Conservation (phyloP, 257 asterid species). For the Penstemon barbatus region DNA sequence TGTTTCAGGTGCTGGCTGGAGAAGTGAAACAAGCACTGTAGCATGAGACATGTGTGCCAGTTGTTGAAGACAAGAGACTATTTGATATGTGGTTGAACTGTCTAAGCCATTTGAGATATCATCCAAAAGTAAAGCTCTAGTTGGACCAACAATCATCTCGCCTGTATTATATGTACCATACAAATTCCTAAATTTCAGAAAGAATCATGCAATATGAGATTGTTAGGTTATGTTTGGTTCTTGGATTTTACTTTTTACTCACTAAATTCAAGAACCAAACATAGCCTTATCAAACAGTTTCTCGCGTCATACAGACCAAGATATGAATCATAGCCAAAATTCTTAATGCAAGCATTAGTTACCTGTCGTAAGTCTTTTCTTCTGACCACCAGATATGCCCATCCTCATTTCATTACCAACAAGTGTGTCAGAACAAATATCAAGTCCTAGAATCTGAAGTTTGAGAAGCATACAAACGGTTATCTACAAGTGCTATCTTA, state of each 20-base stretch:
- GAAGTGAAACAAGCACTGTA: conserved; percentile 41
- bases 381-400: conserved; percentile 56
- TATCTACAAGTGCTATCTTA: not conserved
- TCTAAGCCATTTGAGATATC: conserved; percentile 51
- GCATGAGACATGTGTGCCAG: conserved; percentile 43
- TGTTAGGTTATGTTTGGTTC: not conserved
- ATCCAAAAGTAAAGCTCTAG: conserved; percentile 44
- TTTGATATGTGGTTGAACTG: conserved; percentile 51
- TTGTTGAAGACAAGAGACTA: conserved; percentile 42
- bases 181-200: not conserved
- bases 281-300: too few relatives aligned
- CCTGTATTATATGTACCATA: conserved; percentile 25
- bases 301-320: too few relatives aligned
- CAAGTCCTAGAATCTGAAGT: conserved; percentile 43
- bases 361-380: conserved; percentile 51
- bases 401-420: conserved; percentile 48
- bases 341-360: not conserved
- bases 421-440: conserved; percentile 43
- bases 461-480: not conserved
- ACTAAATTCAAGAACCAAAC: not conserved
- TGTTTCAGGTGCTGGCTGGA: conserved; percentile 53
- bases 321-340: too few relatives aligned
- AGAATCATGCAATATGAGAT: not conserved
- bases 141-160: conserved; percentile 49
- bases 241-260: not conserved